Evolutionary conservation across 2,329 filamentous ascomycete genomes (phyloP), one percentile per base, ranked within the genome.

Genomic region (Penicillium sp.): DNA sequence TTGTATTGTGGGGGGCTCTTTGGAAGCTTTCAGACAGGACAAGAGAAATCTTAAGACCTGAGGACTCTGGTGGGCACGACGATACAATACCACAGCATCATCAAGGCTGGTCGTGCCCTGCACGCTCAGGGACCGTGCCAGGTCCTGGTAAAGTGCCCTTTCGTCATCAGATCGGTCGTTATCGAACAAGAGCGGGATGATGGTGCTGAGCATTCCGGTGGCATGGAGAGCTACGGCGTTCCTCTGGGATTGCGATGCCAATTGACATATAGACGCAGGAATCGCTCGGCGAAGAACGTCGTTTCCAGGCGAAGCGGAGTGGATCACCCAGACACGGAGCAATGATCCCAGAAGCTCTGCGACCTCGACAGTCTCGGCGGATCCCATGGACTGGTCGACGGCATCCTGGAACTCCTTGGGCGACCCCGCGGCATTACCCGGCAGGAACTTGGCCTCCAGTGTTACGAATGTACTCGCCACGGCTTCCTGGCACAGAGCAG

Each of bases 1-100:
- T 54, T 97, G 89, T 52, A 98, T 85, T 62, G 87, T 90, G 0
- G 90, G 80, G 4, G 93, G 88, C 10, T 81, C 79, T 50, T 84
- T 82, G 43, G 91, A 88, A 33, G 76, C 76, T 48, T 82, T 81
- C 50, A 94, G 79, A 60, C 86, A 84, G 36, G 81, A 77, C 14
- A 94, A 72, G 5, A 87, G 71, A 57, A 94, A 93, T 34, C 84
- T 78, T 9, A 86, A 74, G 23, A 75, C 73, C 31, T 70, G 59
- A 6, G 74, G 65, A 27, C 73, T 77, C 3, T 64, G 61, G 36
- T 72, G 70, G 9, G 80, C 78, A 40, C 71, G 69, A n/a, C 70
- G 71, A 58, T 81, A 83, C 13, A 98, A 74, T 45, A 84, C 81
- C 56, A 90, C 83, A 11, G 87, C 87, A 70, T 96, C 89, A 31